phyloP scores from a whole-genome alignment of 2,329 filamentous ascomycete genomes.

The Neocucurbitaria cava region DNA sequence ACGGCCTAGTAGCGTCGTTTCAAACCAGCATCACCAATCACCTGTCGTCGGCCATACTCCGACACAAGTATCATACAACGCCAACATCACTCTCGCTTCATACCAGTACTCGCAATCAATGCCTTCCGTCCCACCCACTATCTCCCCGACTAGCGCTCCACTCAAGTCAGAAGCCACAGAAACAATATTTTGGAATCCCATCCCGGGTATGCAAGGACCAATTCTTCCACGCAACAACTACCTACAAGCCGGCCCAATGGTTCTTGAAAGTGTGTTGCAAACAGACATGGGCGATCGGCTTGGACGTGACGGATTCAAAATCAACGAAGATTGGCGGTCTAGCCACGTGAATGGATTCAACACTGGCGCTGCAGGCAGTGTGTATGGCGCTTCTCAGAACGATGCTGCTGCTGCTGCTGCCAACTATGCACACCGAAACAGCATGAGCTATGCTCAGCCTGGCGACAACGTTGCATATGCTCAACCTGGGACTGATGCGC shows the following conservation, averaged over 20 bases:
- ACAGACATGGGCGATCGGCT: constrained; percentile 41
- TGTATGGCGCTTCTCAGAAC: constrained; percentile 5
- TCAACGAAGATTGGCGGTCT: constrained; percentile 32
- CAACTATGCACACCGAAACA: constrained; percentile 4
- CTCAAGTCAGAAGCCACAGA: constrained; percentile 23
- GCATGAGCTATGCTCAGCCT: constrained; percentile 1
- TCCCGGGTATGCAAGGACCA: constrained; percentile 50
- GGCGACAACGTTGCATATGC: constrained; percentile 2
- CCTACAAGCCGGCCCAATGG: constrained; percentile 42
- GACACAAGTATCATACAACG: constrained; percentile 16
- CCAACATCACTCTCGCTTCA: constrained; percentile 15
- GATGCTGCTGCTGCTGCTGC: constrained; percentile 1
- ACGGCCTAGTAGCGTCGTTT: constrained; percentile 19
- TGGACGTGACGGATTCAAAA: constrained; percentile 45
- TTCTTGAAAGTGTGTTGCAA: constrained; percentile 42
- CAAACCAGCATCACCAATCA: constrained; percentile 21
- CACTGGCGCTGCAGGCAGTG: constrained; percentile 3
- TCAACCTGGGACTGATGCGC: background rate
- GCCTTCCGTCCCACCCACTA: constrained; percentile 15
- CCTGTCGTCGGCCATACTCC: constrained; percentile 17
- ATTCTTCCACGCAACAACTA: constrained; percentile 38
- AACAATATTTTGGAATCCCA: constrained; percentile 48
- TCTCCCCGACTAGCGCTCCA: constrained; percentile 18
- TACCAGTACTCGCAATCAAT: constrained; percentile 26
- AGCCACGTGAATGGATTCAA: constrained; percentile 24